These are phyloP conservation scores for Lecanicillium sp. DNA, from an alignment of 2,329 filamentous ascomycete species.

Conservation along the genomic window DNA sequence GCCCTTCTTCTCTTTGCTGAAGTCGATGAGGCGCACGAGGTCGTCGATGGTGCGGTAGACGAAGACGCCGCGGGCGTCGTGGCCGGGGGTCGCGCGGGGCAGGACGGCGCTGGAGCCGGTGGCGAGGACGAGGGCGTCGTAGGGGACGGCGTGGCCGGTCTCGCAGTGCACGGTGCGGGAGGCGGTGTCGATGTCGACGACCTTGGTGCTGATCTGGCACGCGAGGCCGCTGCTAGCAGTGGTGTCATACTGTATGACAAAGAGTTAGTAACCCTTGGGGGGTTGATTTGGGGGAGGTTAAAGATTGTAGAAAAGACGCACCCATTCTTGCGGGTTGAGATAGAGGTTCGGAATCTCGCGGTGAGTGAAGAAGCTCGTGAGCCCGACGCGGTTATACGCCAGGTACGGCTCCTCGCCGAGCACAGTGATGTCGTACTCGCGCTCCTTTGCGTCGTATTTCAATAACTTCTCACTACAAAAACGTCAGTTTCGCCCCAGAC, in stretches of 20 bases:
- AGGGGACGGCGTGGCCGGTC: slow-evolving; percentile 44
- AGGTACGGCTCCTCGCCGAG: slow-evolving; percentile 84
- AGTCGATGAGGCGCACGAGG: slow-evolving; percentile 55
- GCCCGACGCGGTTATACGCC: slow-evolving; percentile 84
- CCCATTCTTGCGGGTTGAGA: slow-evolving; percentile 79
- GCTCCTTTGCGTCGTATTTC: slow-evolving; percentile 69
- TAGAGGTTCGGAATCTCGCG: slow-evolving; percentile 82
- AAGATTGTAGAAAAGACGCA: slow-evolving; percentile 31
- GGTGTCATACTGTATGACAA: slow-evolving; percentile 52
- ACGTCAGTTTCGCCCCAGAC: no score
- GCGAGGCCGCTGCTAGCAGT: slow-evolving; percentile 62
- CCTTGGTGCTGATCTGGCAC: slow-evolving; percentile 69
- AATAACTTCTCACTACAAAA: slow-evolving; percentile 85
- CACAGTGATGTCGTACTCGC: slow-evolving; percentile 75
- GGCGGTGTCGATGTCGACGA: slow-evolving; percentile 52
- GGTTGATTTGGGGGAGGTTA: no score
- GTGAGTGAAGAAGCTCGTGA: slow-evolving; percentile 86
- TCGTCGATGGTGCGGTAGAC: slow-evolving; percentile 53
- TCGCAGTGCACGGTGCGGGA: slow-evolving; percentile 13
- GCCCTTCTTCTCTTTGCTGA: slow-evolving; percentile 59
- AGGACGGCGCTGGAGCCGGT: slow-evolving; percentile 76
- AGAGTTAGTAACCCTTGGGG: neutral
- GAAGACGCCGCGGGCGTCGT: slow-evolving; percentile 83
- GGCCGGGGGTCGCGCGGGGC: slow-evolving; percentile 61
- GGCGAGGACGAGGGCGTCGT: slow-evolving; percentile 72